Evolutionary conservation across 148 eudicot genomes (phyloP).

Genomic region (Rhododendron mucronatum): DNA sequence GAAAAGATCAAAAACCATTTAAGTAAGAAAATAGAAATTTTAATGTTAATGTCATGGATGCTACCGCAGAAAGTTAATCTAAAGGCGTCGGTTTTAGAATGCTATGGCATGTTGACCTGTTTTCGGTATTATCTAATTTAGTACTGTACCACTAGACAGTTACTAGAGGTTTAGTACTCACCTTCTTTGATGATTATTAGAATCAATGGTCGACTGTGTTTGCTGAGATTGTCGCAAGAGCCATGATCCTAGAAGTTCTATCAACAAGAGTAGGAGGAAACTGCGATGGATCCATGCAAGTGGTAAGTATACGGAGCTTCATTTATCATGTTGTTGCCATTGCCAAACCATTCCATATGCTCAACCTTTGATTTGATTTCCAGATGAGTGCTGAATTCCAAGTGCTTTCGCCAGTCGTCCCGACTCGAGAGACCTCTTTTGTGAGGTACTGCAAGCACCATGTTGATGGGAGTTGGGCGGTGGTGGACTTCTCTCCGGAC

Average conservation of each 20-base stretch:
- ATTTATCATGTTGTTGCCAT: not conserved
- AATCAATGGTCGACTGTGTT: constrained; percentile 38
- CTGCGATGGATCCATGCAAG: constrained; percentile 36
- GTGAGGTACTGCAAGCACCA: constrained; percentile 39
- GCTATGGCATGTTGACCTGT: too few relatives aligned
- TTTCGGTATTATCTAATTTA: too few relatives aligned
- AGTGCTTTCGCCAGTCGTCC: constrained; percentile 49
- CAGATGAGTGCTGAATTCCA: constrained; percentile 55
- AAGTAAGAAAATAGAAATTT: too few relatives aligned
- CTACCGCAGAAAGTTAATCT: too few relatives aligned
- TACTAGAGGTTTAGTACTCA: not conserved
- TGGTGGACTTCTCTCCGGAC: constrained; percentile 59
- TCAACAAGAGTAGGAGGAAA: constrained; percentile 40
- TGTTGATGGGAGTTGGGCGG: constrained; percentile 45
- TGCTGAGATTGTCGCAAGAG: constrained; percentile 36
- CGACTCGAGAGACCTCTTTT: constrained; percentile 40
- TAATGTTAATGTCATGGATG: too few relatives aligned
- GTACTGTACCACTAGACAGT: too few relatives aligned
- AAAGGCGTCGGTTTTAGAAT: too few relatives aligned
- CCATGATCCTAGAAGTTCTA: constrained; percentile 27
- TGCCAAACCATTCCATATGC: not conserved
- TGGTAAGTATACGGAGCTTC: constrained; percentile 22
- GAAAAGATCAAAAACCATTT: too few relatives aligned
- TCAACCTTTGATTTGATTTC: not conserved
- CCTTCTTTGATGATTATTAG: constrained; percentile 10